Evolutionary conservation across 176 grass and related monocot genomes (phyloP), one percentile per base, ranked within the genome.

Genomic region (Rhynchospora tenuis): DNA sequence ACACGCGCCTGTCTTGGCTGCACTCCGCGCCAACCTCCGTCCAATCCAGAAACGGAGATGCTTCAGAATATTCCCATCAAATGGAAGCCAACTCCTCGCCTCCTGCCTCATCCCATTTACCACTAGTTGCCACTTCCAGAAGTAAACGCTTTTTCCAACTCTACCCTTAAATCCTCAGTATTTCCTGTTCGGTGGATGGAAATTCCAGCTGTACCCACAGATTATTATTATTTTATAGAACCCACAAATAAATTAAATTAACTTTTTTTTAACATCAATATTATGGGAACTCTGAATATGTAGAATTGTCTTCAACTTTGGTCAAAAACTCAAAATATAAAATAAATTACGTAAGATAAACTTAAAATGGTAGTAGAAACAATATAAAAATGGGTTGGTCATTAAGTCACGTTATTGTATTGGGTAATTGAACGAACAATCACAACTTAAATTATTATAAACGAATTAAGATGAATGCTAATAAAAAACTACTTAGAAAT

Each of bases 61-160:
- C 26, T 85, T 38, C 27, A 62, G 91, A 76, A 90, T 93, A 93
- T 90, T 75, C 91, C 42, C 26, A 60, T 45, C 70, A 83, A 92
- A 83, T 69, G 83, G 80, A 83, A 83, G 64, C 61, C 51, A 71
- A 44, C 60, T 26, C 23, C 23, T 59, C 17, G 59, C 57, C 14
- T n/a, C 56, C 14, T 24, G 42, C 71, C 73, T 42, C 27, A 65
- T 57, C 62, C 61, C 3, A 55, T 56, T 16, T 27, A 27, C 82
- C 3, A 17, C 44, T 0, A n/a, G n/a, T n/a, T 57, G 14, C 17
- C 64, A 67, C 64, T 51, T 51, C 48, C 48, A 8, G 48, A 38
- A 67, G 64, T 38, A 67, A 38, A 6, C 63, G 1, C 2, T 19
- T 9, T 69, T 69, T 44, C 2, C 66, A 20, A 19, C n/a, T 69